Evolutionary conservation across 2,329 filamentous ascomycete genomes (phyloP), one percentile per base, ranked within the genome.

Genomic region (Colletotrichum plurivorum): DNA sequence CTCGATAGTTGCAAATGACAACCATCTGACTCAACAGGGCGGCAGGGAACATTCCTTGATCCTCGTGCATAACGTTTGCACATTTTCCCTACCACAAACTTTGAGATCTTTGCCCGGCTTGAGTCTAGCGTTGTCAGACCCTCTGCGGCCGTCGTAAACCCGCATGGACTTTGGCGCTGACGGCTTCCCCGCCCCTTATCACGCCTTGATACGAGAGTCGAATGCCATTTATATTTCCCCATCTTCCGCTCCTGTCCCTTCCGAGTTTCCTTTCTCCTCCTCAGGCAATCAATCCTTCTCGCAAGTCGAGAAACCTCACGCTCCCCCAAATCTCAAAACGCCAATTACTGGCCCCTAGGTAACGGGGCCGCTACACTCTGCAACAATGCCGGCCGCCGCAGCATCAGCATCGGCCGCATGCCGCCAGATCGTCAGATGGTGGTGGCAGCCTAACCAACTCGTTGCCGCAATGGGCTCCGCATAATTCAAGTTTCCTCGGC

Each of bases 281-380:
- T 27, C 48, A 27, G 31, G 51, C 43, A 61, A 59, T 36, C 39
- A n/a, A 27, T 36, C 12, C 41, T 31, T 61, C 60, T 60, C 59
- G 51, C 41, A 45, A 48, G 60, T 36, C 69, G 64, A 56, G 55
- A 60, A 4, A 51, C 39, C 45, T 43, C 41, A 45, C 27, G 39
- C 15, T 16, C 22, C 45, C 12, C 18, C 22, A 49, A 27, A 25
- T 20, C 45, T 27, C 3, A 20, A 36, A 48, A 43, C 52, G 62
- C 55, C 62, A 46, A 45, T 25, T 45, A 16, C 49, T 45, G 62
- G 66, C 66, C 66, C 64, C 66, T 31, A 25, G 62, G 8, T 66
- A 56, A 69, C 55, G 60, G 62, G 70, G 63, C 70, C 67, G 39
- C 27, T 67, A 64, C 68, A 71, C 70, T 71, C 70, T 71, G 68